Evolutionary conservation across 1,139 yeast species (phyloP).

Genomic region (Candida pseudocylindracea): DNA sequence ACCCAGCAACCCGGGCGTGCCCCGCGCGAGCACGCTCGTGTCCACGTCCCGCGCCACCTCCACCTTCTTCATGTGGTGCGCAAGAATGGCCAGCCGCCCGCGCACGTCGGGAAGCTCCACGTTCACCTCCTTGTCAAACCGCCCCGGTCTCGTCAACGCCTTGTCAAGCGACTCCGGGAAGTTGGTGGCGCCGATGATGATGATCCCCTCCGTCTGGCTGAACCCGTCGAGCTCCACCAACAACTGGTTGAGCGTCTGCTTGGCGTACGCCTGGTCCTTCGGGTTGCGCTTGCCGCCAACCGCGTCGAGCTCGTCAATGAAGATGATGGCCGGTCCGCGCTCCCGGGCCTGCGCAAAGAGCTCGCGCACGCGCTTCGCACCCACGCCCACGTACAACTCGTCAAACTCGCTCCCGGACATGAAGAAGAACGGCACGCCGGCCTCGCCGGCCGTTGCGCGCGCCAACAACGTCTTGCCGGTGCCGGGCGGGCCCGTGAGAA

Average conservation of each 20-base stretch:
- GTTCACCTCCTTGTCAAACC: slow-evolving; percentile 89
- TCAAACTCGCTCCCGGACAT: slow-evolving; percentile 98
- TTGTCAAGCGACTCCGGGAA: slow-evolving; percentile 94
- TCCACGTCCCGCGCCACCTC: slow-evolving; percentile 74
- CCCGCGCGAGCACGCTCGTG: slow-evolving; percentile 76
- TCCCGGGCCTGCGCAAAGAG: slow-evolving; percentile 83
- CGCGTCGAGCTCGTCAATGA: slow-evolving; percentile 93
- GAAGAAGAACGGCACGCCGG: slow-evolving; percentile 95
- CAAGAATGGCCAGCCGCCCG: slow-evolving; percentile 83
- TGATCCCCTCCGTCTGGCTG: slow-evolving; percentile 79
- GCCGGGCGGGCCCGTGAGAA: slow-evolving; percentile 98
- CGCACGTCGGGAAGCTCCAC: slow-evolving; percentile 96
- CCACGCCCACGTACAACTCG: slow-evolving; percentile 95
- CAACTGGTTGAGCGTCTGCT: slow-evolving; percentile 88
- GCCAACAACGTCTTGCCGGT: slow-evolving; percentile 97
- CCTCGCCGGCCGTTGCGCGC: slow-evolving; percentile 98
- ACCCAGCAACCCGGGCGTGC: slow-evolving; percentile 94
- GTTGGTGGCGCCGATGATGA: slow-evolving; percentile 94
- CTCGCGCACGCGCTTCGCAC: slow-evolving; percentile 94
- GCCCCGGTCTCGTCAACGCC: slow-evolving; percentile 94
- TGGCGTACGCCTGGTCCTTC: slow-evolving; percentile 92
- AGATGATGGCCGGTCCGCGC: slow-evolving; percentile 90
- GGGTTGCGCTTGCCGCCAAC: slow-evolving; percentile 97
- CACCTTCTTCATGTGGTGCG: slow-evolving; percentile 82
- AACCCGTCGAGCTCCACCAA: slow-evolving; percentile 94